Evolutionary conservation across 768 basidiomycete species (phyloP).

Genomic region (Psilocybe azurescens): DNA sequence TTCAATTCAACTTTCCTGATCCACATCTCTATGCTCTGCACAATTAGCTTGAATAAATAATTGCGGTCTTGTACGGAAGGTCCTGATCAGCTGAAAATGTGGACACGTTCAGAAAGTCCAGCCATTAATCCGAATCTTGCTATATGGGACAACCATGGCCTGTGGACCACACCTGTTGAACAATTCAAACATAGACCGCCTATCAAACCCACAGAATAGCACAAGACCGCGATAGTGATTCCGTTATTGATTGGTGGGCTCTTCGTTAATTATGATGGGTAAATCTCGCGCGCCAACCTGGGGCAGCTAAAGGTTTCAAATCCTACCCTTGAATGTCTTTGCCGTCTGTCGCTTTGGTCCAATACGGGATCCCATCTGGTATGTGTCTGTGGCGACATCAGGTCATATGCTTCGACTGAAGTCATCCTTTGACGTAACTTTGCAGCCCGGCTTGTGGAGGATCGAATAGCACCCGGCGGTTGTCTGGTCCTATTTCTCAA

Average conservation of each 20-base stretch:
- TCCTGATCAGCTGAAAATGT: not conserved
- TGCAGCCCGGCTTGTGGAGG: not conserved
- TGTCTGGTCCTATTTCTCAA: not conserved
- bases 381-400: not conserved
- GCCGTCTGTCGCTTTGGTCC: not conserved
- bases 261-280: not conserved
- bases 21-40: not conserved
- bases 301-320: not conserved
- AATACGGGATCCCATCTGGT: not conserved
- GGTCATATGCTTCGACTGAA: not conserved
- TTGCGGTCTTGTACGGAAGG: not conserved
- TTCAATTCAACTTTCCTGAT: slow-evolving; percentile 3
- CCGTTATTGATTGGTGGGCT: not conserved
- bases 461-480: not conserved
- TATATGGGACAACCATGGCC: not conserved
- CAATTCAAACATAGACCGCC: not conserved
- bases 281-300: not conserved
- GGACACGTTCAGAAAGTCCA: not conserved
- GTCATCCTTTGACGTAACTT: slow-evolving; percentile 1
- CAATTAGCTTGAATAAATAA: not conserved
- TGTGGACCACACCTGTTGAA: not conserved
- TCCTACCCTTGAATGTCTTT: not conserved
- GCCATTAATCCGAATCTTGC: slow-evolving; percentile 5
- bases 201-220: not conserved
- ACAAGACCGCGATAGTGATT: not conserved